A percentile compares a stretch with the other conserved stretches of the same genome.
These are phyloP conservation scores for Remersonia thermophila DNA, from an alignment of 2,329 filamentous ascomycete genomes.

Conservation along the genomic window DNA sequence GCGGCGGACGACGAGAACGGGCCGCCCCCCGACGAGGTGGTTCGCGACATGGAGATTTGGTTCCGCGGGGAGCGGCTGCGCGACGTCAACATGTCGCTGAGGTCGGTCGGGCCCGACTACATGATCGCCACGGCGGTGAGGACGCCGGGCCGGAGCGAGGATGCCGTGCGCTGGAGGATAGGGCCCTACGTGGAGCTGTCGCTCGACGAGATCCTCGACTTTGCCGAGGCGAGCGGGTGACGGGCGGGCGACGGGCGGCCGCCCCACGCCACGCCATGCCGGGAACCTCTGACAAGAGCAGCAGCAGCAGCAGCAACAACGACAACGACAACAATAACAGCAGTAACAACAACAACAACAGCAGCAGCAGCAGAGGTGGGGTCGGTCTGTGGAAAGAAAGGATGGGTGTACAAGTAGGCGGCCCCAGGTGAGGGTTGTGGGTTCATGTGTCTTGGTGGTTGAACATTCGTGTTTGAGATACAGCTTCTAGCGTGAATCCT, in stretches of 20 bases:
- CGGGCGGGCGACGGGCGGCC: not conserved
- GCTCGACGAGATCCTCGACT: conserved; percentile 33
- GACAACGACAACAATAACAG: not conserved
- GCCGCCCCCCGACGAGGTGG: conserved; percentile 15
- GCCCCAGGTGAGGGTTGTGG: no score
- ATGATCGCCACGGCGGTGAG: conserved; percentile 43
- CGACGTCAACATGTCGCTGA: conserved; percentile 30
- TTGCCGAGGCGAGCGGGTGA: conserved; percentile 27
- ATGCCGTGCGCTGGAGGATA: conserved; percentile 27
- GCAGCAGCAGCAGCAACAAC: no score
- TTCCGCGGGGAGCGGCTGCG: conserved; percentile 28
- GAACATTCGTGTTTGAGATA: no score
- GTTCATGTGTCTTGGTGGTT: no score
- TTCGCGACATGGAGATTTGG: conserved; percentile 26
- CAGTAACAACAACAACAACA: not conserved
- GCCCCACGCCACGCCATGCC: no score
- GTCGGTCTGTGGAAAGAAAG: no score
- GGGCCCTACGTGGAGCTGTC: conserved; percentile 31
- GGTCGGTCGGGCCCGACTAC: conserved; percentile 35
- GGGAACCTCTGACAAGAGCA: no score
- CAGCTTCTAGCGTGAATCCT: no score
- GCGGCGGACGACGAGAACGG: conserved; percentile 21
- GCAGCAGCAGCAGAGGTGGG: no score
- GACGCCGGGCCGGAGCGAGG: conserved; percentile 25
- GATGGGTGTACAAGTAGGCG: no score